These are phyloP conservation scores for Myrmaecium sp. DNA, from an alignment of 2,329 filamentous ascomycete species.

Conservation along the genomic window DNA sequence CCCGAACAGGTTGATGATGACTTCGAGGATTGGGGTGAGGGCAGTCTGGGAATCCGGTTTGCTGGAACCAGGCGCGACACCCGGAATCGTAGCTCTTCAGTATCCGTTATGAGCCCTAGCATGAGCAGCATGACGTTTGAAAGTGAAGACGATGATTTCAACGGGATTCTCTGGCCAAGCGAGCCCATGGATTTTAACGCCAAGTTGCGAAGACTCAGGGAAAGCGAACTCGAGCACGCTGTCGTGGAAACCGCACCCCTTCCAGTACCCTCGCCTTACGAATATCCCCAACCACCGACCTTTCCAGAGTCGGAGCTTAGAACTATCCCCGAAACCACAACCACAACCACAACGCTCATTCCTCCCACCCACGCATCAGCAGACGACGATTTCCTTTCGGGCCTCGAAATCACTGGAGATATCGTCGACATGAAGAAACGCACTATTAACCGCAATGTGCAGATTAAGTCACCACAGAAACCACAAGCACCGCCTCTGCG, in stretches of 20 bases:
- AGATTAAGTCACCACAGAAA: constrained; percentile 51
- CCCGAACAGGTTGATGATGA: constrained; percentile 40
- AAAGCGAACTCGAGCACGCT: constrained; percentile 18
- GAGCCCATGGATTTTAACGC: constrained; percentile 73
- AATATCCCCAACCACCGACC: constrained; percentile 1
- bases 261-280: constrained; percentile 4
- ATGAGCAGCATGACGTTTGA: constrained; percentile 80
- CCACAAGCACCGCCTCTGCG: constrained; percentile 53
- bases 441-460: constrained; percentile 80
- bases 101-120: constrained; percentile 81
- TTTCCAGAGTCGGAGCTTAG: constrained; percentile 1
- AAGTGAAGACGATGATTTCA: constrained; percentile 84
- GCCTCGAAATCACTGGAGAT: constrained; percentile 73
- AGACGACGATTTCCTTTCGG: constrained; percentile 69
- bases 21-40: constrained; percentile 83
- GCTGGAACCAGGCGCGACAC: constrained; percentile 69
- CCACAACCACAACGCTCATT: constrained; percentile 2
- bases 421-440: constrained; percentile 66
- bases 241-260: constrained; percentile 9
- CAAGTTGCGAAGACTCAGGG: constrained; percentile 56
- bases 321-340: constrained; percentile 4
- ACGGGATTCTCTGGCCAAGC: constrained; percentile 70
- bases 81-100: constrained; percentile 68
- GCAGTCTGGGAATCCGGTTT: constrained; percentile 78
- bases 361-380: constrained; percentile 10